These are phyloP conservation scores for Tubosaeta brunneosetosa DNA, from an alignment of 768 basidiomycete species.

Conservation along the genomic window DNA sequence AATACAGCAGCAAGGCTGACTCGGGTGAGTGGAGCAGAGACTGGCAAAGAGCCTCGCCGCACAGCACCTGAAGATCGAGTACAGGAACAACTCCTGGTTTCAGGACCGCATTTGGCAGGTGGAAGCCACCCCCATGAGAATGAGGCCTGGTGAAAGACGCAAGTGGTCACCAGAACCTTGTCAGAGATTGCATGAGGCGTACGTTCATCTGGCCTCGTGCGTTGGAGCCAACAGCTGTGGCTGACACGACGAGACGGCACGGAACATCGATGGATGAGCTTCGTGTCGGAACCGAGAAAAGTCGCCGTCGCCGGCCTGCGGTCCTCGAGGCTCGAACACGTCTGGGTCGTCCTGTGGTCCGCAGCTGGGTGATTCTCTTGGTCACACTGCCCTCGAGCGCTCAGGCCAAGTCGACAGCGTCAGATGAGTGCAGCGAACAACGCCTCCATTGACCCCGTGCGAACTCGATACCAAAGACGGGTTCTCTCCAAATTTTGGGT, in stretches of 20 bases:
- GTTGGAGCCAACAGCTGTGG: not conserved
- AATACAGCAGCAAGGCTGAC: not conserved
- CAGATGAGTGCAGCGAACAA: not conserved
- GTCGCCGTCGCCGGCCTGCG: not conserved
- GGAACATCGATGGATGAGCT: not conserved
- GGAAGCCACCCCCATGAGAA: not conserved
- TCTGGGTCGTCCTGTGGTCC: not conserved
- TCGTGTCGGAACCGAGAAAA: not conserved
- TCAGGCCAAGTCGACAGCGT: not conserved
- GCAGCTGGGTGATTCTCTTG: not conserved
- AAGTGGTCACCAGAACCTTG: not conserved
- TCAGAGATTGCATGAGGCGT: slow-evolving; percentile 6
- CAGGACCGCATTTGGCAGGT: not conserved
- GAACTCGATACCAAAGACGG: slow-evolving; percentile 1
- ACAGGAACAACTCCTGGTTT: too few relatives aligned
- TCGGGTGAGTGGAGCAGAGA: not conserved
- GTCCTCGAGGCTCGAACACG: not conserved
- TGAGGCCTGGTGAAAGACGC: not conserved
- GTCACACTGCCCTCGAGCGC: slow-evolving; percentile 5
- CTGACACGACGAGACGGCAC: not conserved
- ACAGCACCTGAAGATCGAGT: not conserved
- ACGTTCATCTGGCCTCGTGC: slow-evolving; percentile 1
- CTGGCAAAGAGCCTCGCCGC: too few relatives aligned
- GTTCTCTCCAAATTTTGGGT: slow-evolving; percentile 20
- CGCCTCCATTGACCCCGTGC: not conserved